A percentile compares a stretch with the other conserved stretches of the same genome.
phyloP scores from a whole-genome alignment of 1,139 yeast species.

The Spathaspora sp. region DNA sequence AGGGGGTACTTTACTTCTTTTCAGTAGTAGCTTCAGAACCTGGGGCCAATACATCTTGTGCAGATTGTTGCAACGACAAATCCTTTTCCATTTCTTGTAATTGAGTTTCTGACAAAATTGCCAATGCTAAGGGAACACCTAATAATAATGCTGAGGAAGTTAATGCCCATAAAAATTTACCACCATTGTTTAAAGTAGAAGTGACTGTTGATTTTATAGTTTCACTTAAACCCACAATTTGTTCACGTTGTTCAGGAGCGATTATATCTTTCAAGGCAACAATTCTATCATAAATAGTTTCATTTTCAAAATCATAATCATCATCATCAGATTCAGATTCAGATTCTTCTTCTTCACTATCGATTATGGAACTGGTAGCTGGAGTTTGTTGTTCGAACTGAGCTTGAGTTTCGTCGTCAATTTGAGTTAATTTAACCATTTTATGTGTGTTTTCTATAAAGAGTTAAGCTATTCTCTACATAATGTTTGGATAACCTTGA shows the following conservation, averaged over 20 bases:
- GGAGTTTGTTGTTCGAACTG: slow-evolving; percentile 24
- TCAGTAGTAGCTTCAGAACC: slow-evolving; percentile 61
- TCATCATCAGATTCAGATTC: slow-evolving; percentile 64
- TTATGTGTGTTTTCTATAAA: slow-evolving; percentile 2
- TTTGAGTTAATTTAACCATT: slow-evolving; percentile 79
- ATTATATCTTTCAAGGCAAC: slow-evolving; percentile 89
- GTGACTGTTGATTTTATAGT: slow-evolving; percentile 38
- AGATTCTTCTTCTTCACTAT: slow-evolving; percentile 31
- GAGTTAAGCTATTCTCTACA: not conserved
- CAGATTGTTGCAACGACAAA: slow-evolving; percentile 81
- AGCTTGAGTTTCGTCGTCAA: slow-evolving; percentile 47
- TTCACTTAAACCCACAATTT: slow-evolving; percentile 35
- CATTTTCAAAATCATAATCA: slow-evolving; percentile 78
- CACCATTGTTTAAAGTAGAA: slow-evolving; percentile 56
- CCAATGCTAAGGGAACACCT: slow-evolving; percentile 90
- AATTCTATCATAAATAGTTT: slow-evolving; percentile 82
- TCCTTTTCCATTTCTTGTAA: slow-evolving; percentile 93
- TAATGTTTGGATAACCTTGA: not conserved
- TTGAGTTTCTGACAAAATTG: slow-evolving; percentile 90
- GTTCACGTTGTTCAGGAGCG: slow-evolving; percentile 81
- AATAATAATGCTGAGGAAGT: slow-evolving; percentile 82
- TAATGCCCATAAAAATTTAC: slow-evolving; percentile 78
- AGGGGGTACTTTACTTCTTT: slow-evolving; percentile 20
- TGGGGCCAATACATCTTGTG: slow-evolving; percentile 80
- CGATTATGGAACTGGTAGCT: slow-evolving; percentile 16